Base-by-base conservation (phyloP, 495 filamentous ascomycete genomes). In the Lindgomyces ingoldianus region DNA sequence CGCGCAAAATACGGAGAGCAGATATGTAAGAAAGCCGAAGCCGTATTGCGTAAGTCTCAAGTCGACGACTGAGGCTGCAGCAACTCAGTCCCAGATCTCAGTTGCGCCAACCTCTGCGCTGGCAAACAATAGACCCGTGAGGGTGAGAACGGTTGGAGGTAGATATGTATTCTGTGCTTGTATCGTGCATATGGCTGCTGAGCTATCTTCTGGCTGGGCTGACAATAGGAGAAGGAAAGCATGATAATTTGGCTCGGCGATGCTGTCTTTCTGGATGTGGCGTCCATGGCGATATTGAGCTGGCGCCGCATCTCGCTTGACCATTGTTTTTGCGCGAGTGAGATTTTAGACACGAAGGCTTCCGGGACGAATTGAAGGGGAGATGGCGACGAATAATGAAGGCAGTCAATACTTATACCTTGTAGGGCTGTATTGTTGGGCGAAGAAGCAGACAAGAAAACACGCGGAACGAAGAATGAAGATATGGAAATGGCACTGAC, bases 1-100 rank as follows among this genome's bases (percentile, higher is more conserved):
- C 33, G 33, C 33, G 33, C 33, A 14, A 39, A 39, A 39, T 39
- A 39, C 14, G 44, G n/a, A 22, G 14, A 18, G 6, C 14, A 29
- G 9, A 19, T 29, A 8, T 14, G 14, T n/a, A n/a, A n/a, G n/a
- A n/a, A 6, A 39, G 33, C 6, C 33, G 6, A 6, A 39, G 33
- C 33, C 33, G 6, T 39, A 39, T 39, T 39, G 33, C 33, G 33
- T 14, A 39, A 6, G 33, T 39, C 33, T 39, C 14, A 14, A 39
- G 6, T 14, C 33, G 33, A 39, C 14, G 22, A 56, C 54, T 54
- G 62, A 55, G 50, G 55, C 47, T 55, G 63, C 56, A 60, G 54
- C 54, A 65, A 65, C 63, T 65, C 60, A 56, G 63, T 60, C 54
- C 30, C 27, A 25, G 22, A 21, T 24, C 21, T n/a, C 19, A 16